Conservation (phyloP, 2,329 filamentous ascomycete species). For the Didymella lethalis region DNA sequence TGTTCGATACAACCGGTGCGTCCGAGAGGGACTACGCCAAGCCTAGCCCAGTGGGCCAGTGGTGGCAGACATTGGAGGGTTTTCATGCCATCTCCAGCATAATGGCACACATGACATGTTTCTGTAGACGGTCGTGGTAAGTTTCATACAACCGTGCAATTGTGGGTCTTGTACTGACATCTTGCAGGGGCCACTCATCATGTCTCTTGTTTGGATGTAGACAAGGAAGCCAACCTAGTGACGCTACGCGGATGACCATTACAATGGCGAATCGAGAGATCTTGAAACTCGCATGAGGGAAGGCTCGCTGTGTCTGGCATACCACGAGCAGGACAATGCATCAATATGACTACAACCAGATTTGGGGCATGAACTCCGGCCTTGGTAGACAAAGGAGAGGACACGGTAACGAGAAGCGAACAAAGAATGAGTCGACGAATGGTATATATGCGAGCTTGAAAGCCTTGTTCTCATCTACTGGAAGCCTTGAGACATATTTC, state of each 20-base stretch:
- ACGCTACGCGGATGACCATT: not conserved
- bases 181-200: not conserved
- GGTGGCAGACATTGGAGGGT: not conserved
- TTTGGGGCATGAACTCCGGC: not conserved
- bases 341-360: not conserved
- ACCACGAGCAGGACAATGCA: not conserved
- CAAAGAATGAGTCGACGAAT: not conserved
- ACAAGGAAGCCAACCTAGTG: not conserved
- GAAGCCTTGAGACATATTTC: slow-evolving; percentile 4
- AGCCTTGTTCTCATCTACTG: slow-evolving; percentile 4
- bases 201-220: not conserved
- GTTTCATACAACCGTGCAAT: not conserved
- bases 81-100: not conserved
- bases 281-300: not conserved
- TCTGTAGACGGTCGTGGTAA: not conserved
- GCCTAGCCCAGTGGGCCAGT: not conserved
- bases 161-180: not conserved
- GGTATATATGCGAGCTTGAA: not conserved
- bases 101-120: not conserved
- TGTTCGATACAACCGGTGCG: not conserved
- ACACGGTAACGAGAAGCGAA: not conserved
- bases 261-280: not conserved
- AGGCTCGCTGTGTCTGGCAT: not conserved
- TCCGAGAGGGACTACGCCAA: not conserved
- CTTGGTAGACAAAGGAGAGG: not conserved